phyloP scores from a whole-genome alignment of 371 early-diverging fungal genomes.

The Funneliformis caledonium region DNA sequence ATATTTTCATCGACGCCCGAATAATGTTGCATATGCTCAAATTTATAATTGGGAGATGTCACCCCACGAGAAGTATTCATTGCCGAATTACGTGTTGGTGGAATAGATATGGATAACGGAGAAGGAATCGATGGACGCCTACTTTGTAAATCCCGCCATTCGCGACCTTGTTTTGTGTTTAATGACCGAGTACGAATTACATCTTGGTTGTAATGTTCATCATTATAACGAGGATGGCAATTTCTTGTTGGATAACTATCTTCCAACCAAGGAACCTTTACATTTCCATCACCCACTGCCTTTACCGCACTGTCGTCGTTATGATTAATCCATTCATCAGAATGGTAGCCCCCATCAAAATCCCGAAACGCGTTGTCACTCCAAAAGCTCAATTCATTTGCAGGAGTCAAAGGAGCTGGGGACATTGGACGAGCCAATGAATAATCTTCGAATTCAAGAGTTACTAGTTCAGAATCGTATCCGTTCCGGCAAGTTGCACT shows the following conservation, averaged over 20 bases:
- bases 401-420: constrained; percentile 24
- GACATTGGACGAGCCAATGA: neutral
- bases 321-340: constrained; percentile 24
- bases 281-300: constrained; percentile 6
- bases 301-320: neutral
- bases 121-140: constrained; percentile 33
- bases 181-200: neutral
- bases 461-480: constrained; percentile 30
- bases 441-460: neutral
- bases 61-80: neutral
- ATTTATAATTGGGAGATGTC: constrained; percentile 5
- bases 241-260: neutral
- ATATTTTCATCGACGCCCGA: constrained; percentile 16
- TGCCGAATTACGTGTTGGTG: constrained; percentile 13
- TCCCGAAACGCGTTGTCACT: constrained; percentile 10
- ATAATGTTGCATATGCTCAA: neutral
- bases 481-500: constrained; percentile 22
- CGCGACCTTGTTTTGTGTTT: neutral
- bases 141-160: constrained; percentile 13
- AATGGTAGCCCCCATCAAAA: constrained; percentile 25
- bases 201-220: neutral
- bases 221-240: neutral
- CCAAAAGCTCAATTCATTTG: constrained; percentile 24
- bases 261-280: constrained; percentile 12
- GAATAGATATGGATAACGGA: constrained; percentile 34